Conservation (phyloP, 331 rosid genomes). For the Acacia pycnantha region DNA sequence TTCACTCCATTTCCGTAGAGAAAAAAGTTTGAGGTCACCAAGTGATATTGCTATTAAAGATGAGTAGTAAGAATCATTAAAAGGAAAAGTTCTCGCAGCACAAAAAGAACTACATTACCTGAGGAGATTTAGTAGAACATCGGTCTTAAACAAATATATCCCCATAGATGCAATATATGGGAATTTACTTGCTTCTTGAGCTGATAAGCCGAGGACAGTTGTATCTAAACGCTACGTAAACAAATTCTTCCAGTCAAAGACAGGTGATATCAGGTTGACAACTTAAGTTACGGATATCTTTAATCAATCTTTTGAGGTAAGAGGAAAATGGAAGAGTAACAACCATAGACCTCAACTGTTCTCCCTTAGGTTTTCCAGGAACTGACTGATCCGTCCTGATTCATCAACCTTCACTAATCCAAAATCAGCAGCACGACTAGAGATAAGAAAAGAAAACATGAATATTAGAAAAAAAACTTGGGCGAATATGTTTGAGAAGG, state of each 20-base stretch:
- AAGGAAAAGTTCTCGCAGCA: neutral
- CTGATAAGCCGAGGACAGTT: slow-evolving; percentile 65
- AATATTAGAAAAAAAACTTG: neutral
- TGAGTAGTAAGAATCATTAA: neutral
- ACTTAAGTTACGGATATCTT: slow-evolving; percentile 4
- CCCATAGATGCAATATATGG: slow-evolving; percentile 98
- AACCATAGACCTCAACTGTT: slow-evolving; percentile 81
- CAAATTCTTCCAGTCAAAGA: slow-evolving; percentile 29
- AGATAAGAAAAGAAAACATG: slow-evolving; percentile 13
- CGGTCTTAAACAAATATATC: slow-evolving; percentile 75
- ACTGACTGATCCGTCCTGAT: slow-evolving; percentile 63
- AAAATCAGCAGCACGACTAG: slow-evolving; percentile 86
- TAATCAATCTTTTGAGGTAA: slow-evolving; percentile 12
- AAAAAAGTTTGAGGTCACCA: neutral
- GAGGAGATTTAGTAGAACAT: slow-evolving; percentile 65
- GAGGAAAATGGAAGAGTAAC: slow-evolving; percentile 35
- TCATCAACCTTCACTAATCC: slow-evolving; percentile 82
- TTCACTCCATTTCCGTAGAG: neutral
- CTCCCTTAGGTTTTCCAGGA: slow-evolving; percentile 82
- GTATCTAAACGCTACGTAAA: slow-evolving; percentile 73
- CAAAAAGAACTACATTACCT: slow-evolving; percentile 35
- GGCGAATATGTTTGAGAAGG: slow-evolving; percentile 10
- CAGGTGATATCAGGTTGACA: slow-evolving; percentile 10
- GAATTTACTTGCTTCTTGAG: slow-evolving; percentile 53
- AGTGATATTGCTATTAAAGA: neutral